A percentile compares a stretch with the other conserved stretches of the same genome.
Evolutionary conservation across 371 early-diverging fungal genomes (phyloP).

Genomic region (Coemansia sp.): DNA sequence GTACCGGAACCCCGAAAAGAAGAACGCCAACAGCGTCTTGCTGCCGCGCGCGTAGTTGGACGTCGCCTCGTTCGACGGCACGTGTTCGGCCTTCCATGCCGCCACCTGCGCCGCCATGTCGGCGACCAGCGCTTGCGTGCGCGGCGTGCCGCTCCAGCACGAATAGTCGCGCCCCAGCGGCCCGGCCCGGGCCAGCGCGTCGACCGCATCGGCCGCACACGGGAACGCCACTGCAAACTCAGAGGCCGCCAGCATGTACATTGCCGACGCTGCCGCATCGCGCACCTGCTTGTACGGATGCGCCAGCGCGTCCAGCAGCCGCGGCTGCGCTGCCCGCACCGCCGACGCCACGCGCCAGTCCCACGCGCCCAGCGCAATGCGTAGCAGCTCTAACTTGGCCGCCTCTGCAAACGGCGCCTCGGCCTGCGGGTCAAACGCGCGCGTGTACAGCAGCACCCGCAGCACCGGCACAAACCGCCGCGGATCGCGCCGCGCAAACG

Average conservation of each 20-base stretch:
- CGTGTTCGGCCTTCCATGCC: conserved; percentile 38
- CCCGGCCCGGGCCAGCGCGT: conserved; percentile 45
- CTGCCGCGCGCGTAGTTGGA: conserved; percentile 48
- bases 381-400: conserved; percentile 69
- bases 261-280: conserved; percentile 69
- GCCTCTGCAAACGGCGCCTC: conserved; percentile 83
- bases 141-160: conserved; percentile 38
- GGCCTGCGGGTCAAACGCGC: conserved; percentile 72
- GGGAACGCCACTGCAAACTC: conserved; percentile 65
- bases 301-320: conserved; percentile 59
- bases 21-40: conserved; percentile 45
- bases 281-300: conserved; percentile 91
- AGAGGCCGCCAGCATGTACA: conserved; percentile 66
- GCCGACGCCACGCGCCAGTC: conserved; percentile 69
- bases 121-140: conserved; percentile 20
- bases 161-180: conserved; percentile 47
- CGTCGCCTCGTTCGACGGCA: conserved; percentile 44
- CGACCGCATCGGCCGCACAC: conserved; percentile 52
- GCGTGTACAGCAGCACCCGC: conserved; percentile 57
- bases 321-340: conserved; percentile 53
- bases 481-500: conserved; percentile 73
- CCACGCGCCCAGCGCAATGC: conserved; percentile 58
- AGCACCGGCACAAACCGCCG: conserved; percentile 75
- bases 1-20: conserved; percentile 29
- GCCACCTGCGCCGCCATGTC: conserved; percentile 19